Evolutionary conservation across 306 rosid genomes (phyloP).

Genomic region (Rosa multiflora): DNA sequence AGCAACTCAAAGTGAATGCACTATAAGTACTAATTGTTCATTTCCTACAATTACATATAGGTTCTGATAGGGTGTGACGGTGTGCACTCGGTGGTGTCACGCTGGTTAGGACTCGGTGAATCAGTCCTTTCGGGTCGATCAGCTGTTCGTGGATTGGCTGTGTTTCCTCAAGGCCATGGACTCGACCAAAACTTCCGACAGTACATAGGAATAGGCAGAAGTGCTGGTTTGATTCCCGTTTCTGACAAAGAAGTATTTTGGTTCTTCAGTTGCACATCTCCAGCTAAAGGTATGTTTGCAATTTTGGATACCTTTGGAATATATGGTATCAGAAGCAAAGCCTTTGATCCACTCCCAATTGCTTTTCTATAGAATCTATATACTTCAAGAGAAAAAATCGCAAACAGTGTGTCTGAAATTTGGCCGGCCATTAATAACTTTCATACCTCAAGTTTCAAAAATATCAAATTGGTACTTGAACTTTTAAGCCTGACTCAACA

Average conservation of each 20-base stretch:
- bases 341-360: too few relatives aligned
- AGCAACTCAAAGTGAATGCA: too few relatives aligned
- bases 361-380: too few relatives aligned
- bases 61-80: conserved; percentile 36
- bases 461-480: too few relatives aligned
- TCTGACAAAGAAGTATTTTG: conserved; percentile 21
- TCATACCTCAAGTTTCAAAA: too few relatives aligned
- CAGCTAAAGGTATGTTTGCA: neutral
- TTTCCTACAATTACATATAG: neutral
- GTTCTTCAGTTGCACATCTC: conserved; percentile 9
- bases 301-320: too few relatives aligned
- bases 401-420: too few relatives aligned
- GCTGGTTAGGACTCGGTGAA: conserved; percentile 18
- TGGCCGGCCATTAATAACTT: too few relatives aligned
- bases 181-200: conserved; percentile 5
- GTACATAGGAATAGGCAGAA: neutral
- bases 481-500: too few relatives aligned
- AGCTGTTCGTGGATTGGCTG: conserved; percentile 26
- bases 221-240: conserved; percentile 25
- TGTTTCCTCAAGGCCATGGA: conserved; percentile 29
- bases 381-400: too few relatives aligned
- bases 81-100: conserved; percentile 24
- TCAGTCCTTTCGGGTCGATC: conserved; percentile 19
- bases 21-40: too few relatives aligned
- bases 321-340: too few relatives aligned